Conservation (phyloP, 208 protist genomes). For the Leishmania tropica region DNA sequence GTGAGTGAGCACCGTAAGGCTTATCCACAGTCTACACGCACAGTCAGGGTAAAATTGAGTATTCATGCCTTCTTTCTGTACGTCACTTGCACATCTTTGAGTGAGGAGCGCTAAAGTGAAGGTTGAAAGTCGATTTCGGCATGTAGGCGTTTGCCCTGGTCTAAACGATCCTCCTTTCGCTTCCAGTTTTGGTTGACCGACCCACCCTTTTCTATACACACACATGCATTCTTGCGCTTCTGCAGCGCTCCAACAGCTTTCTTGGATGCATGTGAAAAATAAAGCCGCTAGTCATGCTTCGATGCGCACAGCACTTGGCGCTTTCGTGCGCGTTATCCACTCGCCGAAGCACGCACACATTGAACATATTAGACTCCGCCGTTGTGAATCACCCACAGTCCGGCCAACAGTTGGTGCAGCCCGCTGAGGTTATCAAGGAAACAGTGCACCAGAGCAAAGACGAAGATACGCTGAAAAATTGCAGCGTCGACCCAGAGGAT, state of each 20-base stretch:
- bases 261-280: neutral
- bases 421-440: slow-evolving; percentile 66
- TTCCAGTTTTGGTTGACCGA: neutral
- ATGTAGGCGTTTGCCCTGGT: neutral
- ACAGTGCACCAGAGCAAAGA: slow-evolving; percentile 14
- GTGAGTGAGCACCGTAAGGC: neutral
- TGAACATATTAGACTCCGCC: neutral
- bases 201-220: neutral
- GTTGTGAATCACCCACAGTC: neutral
- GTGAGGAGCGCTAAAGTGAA: neutral
- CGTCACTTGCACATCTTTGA: neutral
- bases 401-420: neutral
- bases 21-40: neutral
- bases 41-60: neutral
- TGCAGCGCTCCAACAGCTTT: neutral
- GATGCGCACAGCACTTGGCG: neutral
- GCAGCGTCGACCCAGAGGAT: slow-evolving; percentile 40
- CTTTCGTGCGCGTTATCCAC: neutral
- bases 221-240: neutral
- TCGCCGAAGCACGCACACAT: neutral
- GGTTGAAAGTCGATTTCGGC: neutral
- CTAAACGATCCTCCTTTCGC: neutral
- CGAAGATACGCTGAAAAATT: slow-evolving; percentile 17
- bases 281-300: slow-evolving; percentile 13
- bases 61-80: neutral